These are phyloP conservation scores for Gonium pectorale DNA, from an alignment of 139 green algal genomes.

Conservation along the genomic window DNA sequence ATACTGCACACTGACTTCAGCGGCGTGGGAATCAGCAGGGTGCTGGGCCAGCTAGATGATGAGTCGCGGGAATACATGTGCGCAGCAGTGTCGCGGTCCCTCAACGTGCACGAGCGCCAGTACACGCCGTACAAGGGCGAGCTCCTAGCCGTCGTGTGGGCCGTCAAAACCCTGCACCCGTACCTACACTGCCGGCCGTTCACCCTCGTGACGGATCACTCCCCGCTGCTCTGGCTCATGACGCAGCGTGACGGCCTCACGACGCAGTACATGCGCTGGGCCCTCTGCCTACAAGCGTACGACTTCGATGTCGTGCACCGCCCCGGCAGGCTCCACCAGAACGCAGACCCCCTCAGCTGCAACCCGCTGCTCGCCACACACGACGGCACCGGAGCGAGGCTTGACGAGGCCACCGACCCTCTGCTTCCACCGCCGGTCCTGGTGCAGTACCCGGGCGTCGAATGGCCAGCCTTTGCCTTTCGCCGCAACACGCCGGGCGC, in stretches of 20 bases:
- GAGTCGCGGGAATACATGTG: constrained; percentile 45
- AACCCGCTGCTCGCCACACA: neutral
- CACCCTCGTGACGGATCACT: constrained; percentile 43
- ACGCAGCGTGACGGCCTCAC: neutral
- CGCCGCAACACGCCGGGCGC: no score
- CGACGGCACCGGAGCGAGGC: neutral
- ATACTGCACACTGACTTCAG: no score
- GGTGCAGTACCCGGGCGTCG: neutral
- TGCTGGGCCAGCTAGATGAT: constrained; percentile 52
- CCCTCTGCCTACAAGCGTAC: constrained; percentile 26
- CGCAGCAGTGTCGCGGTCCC: neutral
- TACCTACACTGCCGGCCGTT: constrained; percentile 39
- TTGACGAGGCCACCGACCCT: neutral
- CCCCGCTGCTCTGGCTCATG: constrained; percentile 41
- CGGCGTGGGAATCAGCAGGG: constrained; percentile 32
- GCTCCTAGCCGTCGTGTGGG: constrained; percentile 48
- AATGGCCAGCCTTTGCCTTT: neutral
- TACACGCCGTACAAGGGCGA: constrained; percentile 50
- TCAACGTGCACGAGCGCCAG: constrained; percentile 41
- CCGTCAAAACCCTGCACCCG: neutral
- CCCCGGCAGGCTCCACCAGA: neutral
- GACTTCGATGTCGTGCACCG: no score
- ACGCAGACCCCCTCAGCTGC: neutral
- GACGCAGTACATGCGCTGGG: constrained; percentile 35
- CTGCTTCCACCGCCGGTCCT: neutral